Evolutionary conservation across 202 grass and related monocot genomes (phyloP).

Genomic region (Bolboschoenoplectus hybrid): DNA sequence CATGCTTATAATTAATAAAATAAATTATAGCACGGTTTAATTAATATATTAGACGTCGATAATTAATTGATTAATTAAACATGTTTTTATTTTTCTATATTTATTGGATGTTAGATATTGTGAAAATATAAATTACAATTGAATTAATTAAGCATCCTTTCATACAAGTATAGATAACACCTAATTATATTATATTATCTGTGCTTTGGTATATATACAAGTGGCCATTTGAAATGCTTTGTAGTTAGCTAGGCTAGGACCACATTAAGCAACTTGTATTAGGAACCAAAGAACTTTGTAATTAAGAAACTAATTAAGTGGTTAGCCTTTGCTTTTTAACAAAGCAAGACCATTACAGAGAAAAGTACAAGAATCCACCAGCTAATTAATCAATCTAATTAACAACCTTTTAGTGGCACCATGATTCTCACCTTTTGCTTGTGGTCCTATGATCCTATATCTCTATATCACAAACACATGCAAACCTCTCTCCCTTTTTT

Average conservation of each 20-base stretch:
- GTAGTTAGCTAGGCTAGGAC: neutral
- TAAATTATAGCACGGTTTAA: neutral
- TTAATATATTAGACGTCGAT: neutral
- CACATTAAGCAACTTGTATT: constrained; percentile 33
- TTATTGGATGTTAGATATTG: constrained; percentile 4
- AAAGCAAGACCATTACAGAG: constrained; percentile 37
- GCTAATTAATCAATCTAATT: constrained; percentile 21
- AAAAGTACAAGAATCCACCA: constrained; percentile 37
- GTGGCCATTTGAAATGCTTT: constrained; percentile 21
- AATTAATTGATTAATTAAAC: too few relatives aligned
- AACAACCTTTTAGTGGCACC: neutral
- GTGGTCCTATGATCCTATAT: too few relatives aligned
- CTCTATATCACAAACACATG: too few relatives aligned
- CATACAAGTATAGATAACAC: neutral
- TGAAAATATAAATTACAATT: neutral
- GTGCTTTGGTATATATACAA: constrained; percentile 21
- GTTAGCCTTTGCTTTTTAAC: constrained; percentile 32
- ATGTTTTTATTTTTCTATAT: neutral
- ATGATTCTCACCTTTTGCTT: too few relatives aligned
- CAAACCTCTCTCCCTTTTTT: too few relatives aligned
- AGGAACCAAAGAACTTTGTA: constrained; percentile 33
- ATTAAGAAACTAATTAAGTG: constrained; percentile 39
- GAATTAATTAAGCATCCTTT: neutral
- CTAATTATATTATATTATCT: constrained; percentile 14
- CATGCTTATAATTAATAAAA: constrained; percentile 18